Conservation (phyloP, 768 basidiomycete species). For the Termitomyces sp. region DNA sequence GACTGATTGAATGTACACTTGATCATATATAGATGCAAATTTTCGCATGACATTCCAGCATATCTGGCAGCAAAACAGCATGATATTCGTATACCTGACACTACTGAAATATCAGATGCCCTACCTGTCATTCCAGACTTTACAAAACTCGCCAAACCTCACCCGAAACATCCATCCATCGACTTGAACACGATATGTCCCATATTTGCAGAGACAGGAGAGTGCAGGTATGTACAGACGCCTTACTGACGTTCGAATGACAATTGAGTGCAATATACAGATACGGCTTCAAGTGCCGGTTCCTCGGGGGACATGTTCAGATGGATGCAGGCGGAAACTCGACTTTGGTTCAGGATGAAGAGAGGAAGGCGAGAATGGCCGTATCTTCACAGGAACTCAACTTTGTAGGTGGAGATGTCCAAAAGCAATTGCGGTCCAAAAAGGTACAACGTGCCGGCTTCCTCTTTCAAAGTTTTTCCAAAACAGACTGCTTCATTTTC, state of each 20-base stretch:
- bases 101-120: constrained; percentile 33
- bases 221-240: constrained; percentile 48
- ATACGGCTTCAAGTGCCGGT: constrained; percentile 88
- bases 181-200: constrained; percentile 56
- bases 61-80: constrained; percentile 74
- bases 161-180: constrained; percentile 32
- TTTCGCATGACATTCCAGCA: constrained; percentile 67
- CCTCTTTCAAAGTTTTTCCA: neutral
- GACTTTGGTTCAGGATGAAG: constrained; percentile 47
- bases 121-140: constrained; percentile 46
- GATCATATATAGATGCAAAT: constrained; percentile 53
- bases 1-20: neutral
- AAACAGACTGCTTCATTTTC: neutral
- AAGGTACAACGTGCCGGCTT: constrained; percentile 41
- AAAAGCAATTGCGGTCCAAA: constrained; percentile 60
- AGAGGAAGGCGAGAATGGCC: constrained; percentile 46
- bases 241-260: neutral
- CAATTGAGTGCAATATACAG: constrained; percentile 18
- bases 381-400: constrained; percentile 61
- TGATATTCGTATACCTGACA: constrained; percentile 61
- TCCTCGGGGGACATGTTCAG: constrained; percentile 71
- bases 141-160: constrained; percentile 20
- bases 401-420: constrained; percentile 48
- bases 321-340: constrained; percentile 39
- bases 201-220: constrained; percentile 59